Conservation (phyloP, 2,329 filamentous ascomycete species). For the Cucurbitaria berberidis region DNA sequence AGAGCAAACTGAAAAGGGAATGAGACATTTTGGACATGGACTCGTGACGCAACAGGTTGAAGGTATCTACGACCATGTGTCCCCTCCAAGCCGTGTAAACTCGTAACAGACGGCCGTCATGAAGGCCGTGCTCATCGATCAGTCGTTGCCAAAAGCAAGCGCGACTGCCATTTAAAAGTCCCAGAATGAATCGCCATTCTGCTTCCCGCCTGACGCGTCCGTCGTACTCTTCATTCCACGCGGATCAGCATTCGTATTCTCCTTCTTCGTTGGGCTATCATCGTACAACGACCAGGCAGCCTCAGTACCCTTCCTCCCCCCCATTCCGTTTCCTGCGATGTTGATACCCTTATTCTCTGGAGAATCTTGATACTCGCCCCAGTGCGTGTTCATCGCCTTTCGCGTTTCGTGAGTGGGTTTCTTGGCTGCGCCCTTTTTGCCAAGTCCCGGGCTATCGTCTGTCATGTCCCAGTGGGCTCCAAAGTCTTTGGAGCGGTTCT, state of each 20-base stretch:
- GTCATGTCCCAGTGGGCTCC: slow-evolving; percentile 77
- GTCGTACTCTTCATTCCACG: slow-evolving; percentile 45
- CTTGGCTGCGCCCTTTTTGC: slow-evolving; percentile 48
- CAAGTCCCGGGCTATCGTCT: slow-evolving; percentile 65
- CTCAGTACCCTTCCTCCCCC: slow-evolving; percentile 44
- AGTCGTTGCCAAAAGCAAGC: background rate
- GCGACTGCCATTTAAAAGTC: slow-evolving; percentile 30
- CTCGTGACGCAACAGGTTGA: background rate
- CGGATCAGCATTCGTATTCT: slow-evolving; percentile 33
- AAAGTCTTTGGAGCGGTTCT: slow-evolving; percentile 77
- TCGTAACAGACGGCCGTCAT: slow-evolving; percentile 4
- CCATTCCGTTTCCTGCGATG: slow-evolving; percentile 51
- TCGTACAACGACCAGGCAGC: slow-evolving; percentile 51
- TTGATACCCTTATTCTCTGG: slow-evolving; percentile 44
- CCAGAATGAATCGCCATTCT: slow-evolving; percentile 40
- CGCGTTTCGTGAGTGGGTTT: slow-evolving; percentile 62
- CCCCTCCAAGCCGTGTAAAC: background rate
- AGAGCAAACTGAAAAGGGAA: background rate
- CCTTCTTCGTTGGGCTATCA: slow-evolving; percentile 37
- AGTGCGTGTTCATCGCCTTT: slow-evolving; percentile 59
- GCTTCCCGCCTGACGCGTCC: slow-evolving; percentile 51
- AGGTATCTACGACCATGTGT: background rate
- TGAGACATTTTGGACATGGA: background rate
- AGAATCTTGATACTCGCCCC: slow-evolving; percentile 39
- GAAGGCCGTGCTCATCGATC: slow-evolving; percentile 3